Conservation (phyloP, 1,139 yeast genomes). For the Dujonia santamariae region DNA sequence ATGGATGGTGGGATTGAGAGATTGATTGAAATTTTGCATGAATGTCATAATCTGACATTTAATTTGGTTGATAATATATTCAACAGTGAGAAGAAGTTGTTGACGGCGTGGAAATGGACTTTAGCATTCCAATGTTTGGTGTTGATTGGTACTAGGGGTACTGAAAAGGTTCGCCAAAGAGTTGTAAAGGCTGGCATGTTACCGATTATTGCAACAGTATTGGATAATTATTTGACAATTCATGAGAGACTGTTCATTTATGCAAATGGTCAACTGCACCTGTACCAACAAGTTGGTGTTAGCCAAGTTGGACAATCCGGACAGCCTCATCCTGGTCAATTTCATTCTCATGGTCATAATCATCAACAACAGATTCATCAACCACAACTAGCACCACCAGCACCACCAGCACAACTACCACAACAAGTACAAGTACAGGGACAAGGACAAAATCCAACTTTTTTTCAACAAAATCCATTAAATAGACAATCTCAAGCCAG, state of each 20-base stretch:
- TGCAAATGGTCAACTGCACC: conserved; percentile 17
- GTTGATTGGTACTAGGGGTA: conserved; percentile 87
- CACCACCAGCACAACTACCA: too few relatives aligned
- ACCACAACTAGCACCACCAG: too few relatives aligned
- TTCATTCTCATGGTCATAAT: neutral
- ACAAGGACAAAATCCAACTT: too few relatives aligned
- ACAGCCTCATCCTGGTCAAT: neutral
- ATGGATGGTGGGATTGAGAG: conserved; percentile 92
- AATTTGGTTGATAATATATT: conserved; percentile 36
- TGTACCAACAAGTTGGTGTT: conserved; percentile 2
- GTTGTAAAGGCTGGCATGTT: conserved; percentile 90
- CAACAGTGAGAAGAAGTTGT: conserved; percentile 46
- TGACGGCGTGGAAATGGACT: conserved; percentile 96
- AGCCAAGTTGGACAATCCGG: neutral
- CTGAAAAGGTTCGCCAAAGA: conserved; percentile 78
- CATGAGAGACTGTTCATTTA: conserved; percentile 39
- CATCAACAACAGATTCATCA: conserved; percentile 2
- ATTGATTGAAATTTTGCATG: conserved; percentile 79
- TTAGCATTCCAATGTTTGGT: conserved; percentile 90
- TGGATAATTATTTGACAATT: conserved; percentile 71
- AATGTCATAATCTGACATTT: conserved; percentile 52
- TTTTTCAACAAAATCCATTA: neutral
- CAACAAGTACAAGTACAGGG: too few relatives aligned
- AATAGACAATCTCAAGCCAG: neutral
- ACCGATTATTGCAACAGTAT: conserved; percentile 85